phyloP scores from a whole-genome alignment of 106 monocot species.

The Dendrobium officinale region DNA sequence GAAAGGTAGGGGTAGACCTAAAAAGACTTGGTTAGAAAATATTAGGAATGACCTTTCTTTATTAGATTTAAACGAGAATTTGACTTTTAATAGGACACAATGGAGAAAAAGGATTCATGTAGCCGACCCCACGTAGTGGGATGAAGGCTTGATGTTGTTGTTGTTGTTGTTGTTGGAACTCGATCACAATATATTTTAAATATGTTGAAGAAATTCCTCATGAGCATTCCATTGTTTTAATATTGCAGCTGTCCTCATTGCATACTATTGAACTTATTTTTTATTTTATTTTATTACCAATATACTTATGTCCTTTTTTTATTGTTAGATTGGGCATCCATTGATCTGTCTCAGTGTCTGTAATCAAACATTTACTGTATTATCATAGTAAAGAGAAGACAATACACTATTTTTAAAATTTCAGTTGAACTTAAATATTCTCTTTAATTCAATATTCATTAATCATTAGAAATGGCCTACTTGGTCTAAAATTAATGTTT shows the following conservation, averaged over 20 bases:
- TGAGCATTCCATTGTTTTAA: no score
- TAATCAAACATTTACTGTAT: neutral
- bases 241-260: neutral
- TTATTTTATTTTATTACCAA: neutral
- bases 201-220: no score
- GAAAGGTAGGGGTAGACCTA: no score
- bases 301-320: neutral
- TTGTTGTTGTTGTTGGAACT: no score
- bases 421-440: neutral
- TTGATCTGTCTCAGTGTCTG: neutral
- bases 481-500: neutral
- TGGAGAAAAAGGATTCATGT: no score
- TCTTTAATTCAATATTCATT: neutral
- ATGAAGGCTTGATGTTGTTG: no score
- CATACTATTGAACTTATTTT: neutral
- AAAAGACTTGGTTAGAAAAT: no score
- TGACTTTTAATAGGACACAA: no score
- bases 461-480: neutral
- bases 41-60: no score
- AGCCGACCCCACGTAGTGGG: no score
- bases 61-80: no score
- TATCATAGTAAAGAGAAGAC: neutral
- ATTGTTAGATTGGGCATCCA: neutral
- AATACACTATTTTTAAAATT: neutral
- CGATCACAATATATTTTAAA: no score